Evolutionary conservation across 306 rosid species (phyloP), one percentile per base, ranked within the genome.

Genomic region (Quillaja saponaria): DNA sequence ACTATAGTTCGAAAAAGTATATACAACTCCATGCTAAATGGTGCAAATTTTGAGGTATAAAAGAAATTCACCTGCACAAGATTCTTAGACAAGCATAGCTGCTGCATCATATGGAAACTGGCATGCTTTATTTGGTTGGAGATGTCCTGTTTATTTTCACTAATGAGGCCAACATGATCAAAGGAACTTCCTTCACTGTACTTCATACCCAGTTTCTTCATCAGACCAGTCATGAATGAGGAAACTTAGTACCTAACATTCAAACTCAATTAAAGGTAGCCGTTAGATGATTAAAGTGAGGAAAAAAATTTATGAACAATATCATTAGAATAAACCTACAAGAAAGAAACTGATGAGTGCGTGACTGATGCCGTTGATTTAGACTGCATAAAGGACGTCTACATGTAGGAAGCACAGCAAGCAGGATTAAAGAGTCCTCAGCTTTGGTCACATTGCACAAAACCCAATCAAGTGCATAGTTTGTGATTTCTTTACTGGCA

Each of bases 391-490:
- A 14, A 17, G 55, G 28, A 55, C 20, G 7, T 16, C 10, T 20
- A 10, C 14, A 18, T 4, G 63, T 31, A 71, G 69, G 76, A 62
- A 62, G 63, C 61, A 70, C 19, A 12, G 57, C 76, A n/a, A 71
- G 64, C 17, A 71, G 45, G 33, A 71, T 71, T 44, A 62, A 20
- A 16, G 44, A 34, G 58, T 71, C 69, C 9, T 41, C 45, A 44
- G 64, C 56, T 34, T 58, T 62, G 0, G 21, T 55, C 63, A 71
- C 69, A 25, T 71, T 62, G 34, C 28, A 33, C 8, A 62, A 11
- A 6, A 64, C 58, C 69, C 76, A 71, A 34, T 62, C 58, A 42
- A 71, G 20, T 52, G 76, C 64, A 71, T 28, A 47, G 39, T 71
- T 52, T 25, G 18, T 55, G 13, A 63, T 63, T 35, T 55, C 64